Evolutionary conservation across 352 stramenopile species (phyloP), one percentile per base, ranked within the genome.

Genomic region (Paralagenidium karlingii): DNA sequence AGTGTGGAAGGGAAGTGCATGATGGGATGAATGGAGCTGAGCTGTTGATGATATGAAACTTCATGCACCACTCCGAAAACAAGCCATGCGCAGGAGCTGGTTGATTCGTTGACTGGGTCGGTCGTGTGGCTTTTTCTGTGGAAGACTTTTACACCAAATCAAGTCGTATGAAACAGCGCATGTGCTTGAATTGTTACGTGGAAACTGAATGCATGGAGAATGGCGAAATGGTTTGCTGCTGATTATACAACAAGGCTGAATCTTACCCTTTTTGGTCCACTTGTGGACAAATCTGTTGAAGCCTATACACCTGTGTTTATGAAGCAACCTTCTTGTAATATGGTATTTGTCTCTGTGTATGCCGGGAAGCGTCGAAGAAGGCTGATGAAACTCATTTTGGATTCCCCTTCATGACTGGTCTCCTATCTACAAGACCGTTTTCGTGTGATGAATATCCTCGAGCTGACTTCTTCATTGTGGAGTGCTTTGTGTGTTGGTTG

Each of bases 251-350:
- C 45, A 76, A 47, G 58, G 67, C 53, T 57, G 59, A 69, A 81
- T 60, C 44, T 81, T 69, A 83, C 73, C 76, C 73, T 79, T 88
- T 86, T 82, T 61, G 53, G 22, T 16, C 79, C 66, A 62, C 60
- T 64, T 43, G 42, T 46, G 65, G 67, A 71, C 58, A 79, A 86
- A 62, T 40, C 21, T 89, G 75, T 89, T 58, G 75, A 89, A 53
- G 63, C 51, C 38, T 12, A 50, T 75, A 89, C 75, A 89, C 75
- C 75, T 89, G 75, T 89, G 75, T 89, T 89, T 82, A 82, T 89
- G 75, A 89, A 71, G 71, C 64, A 70, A 76, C 51, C 49, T 21
- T 66, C 31, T 48, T 36, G 54, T 22, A 30, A 26, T 49, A 11
- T 47, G 42, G 11, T 40, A 37, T 40, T 3, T 56, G 6, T 55